Evolutionary conservation across 1,284 basidiomycete genomes (phyloP).

Genomic region (Tetrapyrgos nigripes): DNA sequence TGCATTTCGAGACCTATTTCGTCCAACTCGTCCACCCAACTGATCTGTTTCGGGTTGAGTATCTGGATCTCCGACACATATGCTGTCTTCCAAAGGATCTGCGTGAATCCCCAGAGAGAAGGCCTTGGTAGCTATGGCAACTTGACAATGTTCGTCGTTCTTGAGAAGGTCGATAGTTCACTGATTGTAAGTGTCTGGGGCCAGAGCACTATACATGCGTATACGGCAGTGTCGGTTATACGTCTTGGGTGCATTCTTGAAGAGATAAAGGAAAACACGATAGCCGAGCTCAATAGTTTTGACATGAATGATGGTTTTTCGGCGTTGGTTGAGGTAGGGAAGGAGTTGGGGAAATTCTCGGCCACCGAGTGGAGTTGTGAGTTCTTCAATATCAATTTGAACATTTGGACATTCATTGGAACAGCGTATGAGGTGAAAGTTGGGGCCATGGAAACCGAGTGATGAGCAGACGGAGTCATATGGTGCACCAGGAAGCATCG

Average conservation of each 20-base stretch:
- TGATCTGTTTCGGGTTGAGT: background rate
- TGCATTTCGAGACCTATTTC: background rate
- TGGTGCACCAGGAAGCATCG: slow-evolving; percentile 15
- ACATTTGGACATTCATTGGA: slow-evolving; percentile 21
- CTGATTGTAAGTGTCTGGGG: background rate
- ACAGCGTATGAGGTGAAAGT: slow-evolving; percentile 10
- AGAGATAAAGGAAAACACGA: slow-evolving; percentile 10
- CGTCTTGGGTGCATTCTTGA: background rate
- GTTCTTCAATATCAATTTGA: background rate
- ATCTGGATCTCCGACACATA: background rate
- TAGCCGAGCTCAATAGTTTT: slow-evolving; percentile 11
- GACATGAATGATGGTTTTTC: slow-evolving; percentile 12
- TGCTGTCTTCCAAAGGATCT: background rate
- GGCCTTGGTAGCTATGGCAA: slow-evolving; percentile 8
- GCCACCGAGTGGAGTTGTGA: background rate
- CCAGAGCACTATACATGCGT: slow-evolving; percentile 1
- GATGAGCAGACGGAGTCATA: slow-evolving; percentile 5
- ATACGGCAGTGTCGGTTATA: slow-evolving; percentile 3
- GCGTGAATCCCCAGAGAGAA: slow-evolving; percentile 2
- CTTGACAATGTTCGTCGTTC: background rate
- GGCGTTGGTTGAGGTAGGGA: slow-evolving; percentile 1
- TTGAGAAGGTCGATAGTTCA: background rate
- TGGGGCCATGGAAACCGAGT: slow-evolving; percentile 14
- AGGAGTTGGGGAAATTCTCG: slow-evolving; percentile 11
- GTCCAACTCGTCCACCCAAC: background rate